A percentile compares a stretch with the other conserved stretches of the same genome.
These are phyloP conservation scores for Blastobotrys malaysiensis DNA, from an alignment of 1,139 yeast species.

Conservation along the genomic window DNA sequence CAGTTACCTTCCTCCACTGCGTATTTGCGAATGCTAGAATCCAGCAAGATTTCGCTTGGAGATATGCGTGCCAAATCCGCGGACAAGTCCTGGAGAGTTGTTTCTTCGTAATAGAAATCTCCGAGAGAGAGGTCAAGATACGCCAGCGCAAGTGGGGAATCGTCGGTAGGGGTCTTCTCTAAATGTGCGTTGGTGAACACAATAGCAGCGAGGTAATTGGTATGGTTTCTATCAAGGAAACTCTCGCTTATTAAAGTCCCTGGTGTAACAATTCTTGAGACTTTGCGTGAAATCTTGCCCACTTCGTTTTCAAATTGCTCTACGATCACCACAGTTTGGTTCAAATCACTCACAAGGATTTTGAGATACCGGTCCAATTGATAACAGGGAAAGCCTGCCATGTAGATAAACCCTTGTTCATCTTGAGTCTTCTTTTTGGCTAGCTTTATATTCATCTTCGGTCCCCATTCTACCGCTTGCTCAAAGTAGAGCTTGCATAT, in stretches of 20 bases:
- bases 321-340: conserved; percentile 69
- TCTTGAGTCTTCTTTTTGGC: conserved; percentile 40
- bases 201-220: conserved; percentile 66
- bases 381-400: conserved; percentile 85
- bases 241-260: conserved; percentile 91
- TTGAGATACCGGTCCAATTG: conserved; percentile 71
- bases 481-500: conserved; percentile 57
- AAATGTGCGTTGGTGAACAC: conserved; percentile 21
- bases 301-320: conserved; percentile 45
- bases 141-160: conserved; percentile 59
- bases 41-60: conserved; percentile 61
- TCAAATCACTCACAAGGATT: conserved; percentile 62
- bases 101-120: conserved; percentile 60
- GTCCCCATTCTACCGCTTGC: conserved; percentile 73
- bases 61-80: conserved; percentile 59
- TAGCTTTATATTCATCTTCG: conserved; percentile 58
- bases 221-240: conserved; percentile 64
- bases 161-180: conserved; percentile 25
- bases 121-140: conserved; percentile 93
- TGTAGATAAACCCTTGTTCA: conserved; percentile 50
- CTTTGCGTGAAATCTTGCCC: conserved; percentile 43
- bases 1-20: conserved; percentile 44
- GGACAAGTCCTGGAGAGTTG: conserved; percentile 48
- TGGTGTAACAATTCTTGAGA: conserved; percentile 79
- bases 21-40: conserved; percentile 30